These are phyloP conservation scores for Dactylellina leptospora DNA, from an alignment of 2,329 filamentous ascomycete genomes.

Conservation along the genomic window DNA sequence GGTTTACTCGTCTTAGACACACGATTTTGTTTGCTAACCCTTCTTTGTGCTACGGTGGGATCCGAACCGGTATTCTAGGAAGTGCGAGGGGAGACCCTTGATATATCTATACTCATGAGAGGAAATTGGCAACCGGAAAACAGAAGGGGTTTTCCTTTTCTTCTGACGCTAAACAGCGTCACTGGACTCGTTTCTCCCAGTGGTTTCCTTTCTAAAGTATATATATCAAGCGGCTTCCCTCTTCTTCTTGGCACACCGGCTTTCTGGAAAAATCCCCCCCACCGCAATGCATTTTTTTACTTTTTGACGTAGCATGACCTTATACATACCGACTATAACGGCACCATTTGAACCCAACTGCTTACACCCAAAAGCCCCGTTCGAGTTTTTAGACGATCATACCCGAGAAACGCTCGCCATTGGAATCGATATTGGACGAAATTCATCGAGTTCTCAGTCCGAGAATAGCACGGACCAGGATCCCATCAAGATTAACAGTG, in stretches of 20 bases:
- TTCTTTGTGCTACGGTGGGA: slow-evolving; percentile 33
- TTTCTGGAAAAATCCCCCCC: slow-evolving; percentile 7
- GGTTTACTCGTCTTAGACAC: not conserved
- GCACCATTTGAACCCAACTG: slow-evolving; percentile 48
- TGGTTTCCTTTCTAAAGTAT: slow-evolving; percentile 12
- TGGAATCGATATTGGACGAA: slow-evolving; percentile 49
- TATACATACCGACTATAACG: slow-evolving; percentile 51
- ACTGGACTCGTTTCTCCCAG: not conserved
- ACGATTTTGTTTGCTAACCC: slow-evolving; percentile 19
- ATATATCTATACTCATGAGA: slow-evolving; percentile 40
- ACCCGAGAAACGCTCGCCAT: slow-evolving; percentile 40
- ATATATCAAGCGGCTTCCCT: slow-evolving; percentile 37
- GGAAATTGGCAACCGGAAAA: slow-evolving; percentile 24
- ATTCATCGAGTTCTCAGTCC: slow-evolving; percentile 13
- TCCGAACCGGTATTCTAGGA: slow-evolving; percentile 12
- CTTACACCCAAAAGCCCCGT: slow-evolving; percentile 40
- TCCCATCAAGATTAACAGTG: slow-evolving; percentile 32
- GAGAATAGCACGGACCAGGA: not conserved
- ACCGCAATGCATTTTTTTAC: slow-evolving; percentile 15
- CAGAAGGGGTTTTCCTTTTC: slow-evolving; percentile 6
- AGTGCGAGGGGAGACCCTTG: slow-evolving; percentile 37
- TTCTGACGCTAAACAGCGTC: not conserved
- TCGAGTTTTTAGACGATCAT: slow-evolving; percentile 48
- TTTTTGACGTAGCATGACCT: slow-evolving; percentile 47
- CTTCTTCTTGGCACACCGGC: slow-evolving; percentile 37